phyloP scores from a whole-genome alignment of 352 stramenopile genomes.

The Chloridella minuta region DNA sequence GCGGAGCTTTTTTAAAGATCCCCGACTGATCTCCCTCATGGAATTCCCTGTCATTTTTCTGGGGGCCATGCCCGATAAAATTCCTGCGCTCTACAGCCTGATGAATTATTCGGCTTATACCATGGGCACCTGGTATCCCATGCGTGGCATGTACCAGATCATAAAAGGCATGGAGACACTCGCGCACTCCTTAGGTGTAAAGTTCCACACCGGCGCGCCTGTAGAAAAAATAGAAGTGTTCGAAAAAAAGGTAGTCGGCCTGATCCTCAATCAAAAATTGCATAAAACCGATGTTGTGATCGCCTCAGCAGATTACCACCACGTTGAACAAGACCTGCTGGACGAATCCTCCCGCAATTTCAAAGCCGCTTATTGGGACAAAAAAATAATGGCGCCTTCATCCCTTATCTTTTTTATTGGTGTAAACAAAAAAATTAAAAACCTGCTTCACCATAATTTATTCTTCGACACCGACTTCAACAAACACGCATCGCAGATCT shows the following conservation, averaged over 20 bases:
- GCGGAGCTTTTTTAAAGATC: constrained; percentile 13
- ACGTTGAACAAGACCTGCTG: constrained; percentile 17
- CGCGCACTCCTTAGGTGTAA: constrained; percentile 13
- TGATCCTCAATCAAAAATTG: neutral
- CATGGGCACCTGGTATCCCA: constrained; percentile 18
- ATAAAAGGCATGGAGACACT: constrained; percentile 15
- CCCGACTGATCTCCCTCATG: constrained; percentile 10
- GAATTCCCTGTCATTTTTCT: constrained; percentile 20
- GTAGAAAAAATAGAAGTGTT: constrained; percentile 8
- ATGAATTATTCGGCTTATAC: constrained; percentile 18
- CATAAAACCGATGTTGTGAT: constrained; percentile 15
- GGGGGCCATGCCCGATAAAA: constrained; percentile 12
- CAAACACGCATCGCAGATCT: constrained; percentile 12
- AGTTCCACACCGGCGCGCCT: constrained; percentile 14
- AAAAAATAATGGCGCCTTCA: constrained; percentile 14
- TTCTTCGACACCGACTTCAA: constrained; percentile 20
- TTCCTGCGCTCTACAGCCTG: constrained; percentile 17
- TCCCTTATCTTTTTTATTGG: constrained; percentile 20
- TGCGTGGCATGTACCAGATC: constrained; percentile 6
- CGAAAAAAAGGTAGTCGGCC: too few species aligned
- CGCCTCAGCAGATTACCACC: constrained; percentile 16
- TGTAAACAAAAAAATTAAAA: constrained; percentile 17
- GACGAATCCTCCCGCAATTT: constrained; percentile 10
- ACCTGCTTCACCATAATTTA: constrained; percentile 19
- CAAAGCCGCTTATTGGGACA: constrained; percentile 16